Evolutionary conservation across 257 asterid genomes (phyloP).

Genomic region (Leptodermis oblonga): DNA sequence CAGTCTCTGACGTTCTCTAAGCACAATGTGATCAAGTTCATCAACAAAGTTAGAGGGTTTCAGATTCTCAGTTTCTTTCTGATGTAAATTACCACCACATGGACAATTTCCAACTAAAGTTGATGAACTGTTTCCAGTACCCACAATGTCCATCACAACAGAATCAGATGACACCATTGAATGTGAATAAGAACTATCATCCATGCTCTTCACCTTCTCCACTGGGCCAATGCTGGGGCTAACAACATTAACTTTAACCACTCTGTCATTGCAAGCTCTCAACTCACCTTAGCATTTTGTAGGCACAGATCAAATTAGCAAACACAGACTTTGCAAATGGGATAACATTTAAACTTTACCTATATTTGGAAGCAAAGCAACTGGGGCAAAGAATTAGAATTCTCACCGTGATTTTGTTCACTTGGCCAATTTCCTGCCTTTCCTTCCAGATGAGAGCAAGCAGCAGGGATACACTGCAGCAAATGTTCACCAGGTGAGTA

Average conservation of each 20-base stretch:
- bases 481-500: conserved; percentile 1
- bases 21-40: conserved; percentile 55
- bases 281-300: conserved; percentile 24
- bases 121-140: conserved; percentile 23
- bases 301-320: background rate
- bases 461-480: conserved; percentile 19
- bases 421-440: conserved; percentile 18
- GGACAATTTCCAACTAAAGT: conserved; percentile 20
- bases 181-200: conserved; percentile 16
- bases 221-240: conserved; percentile 12
- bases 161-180: conserved; percentile 10
- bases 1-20: conserved; percentile 52
- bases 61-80: conserved; percentile 30
- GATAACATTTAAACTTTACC: background rate
- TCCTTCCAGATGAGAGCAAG: conserved; percentile 20
- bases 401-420: conserved; percentile 35
- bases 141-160: conserved; percentile 28
- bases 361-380: conserved; percentile 4
- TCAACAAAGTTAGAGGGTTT: conserved; percentile 30
- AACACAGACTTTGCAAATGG: background rate
- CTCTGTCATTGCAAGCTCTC: conserved; percentile 9
- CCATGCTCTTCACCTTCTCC: conserved; percentile 25
- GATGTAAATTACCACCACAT: conserved; percentile 19
- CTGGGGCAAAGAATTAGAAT: conserved; percentile 8
- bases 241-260: conserved; percentile 10